phyloP scores from a whole-genome alignment of 2,329 filamentous ascomycete species.

The Talaromyces sp. region DNA sequence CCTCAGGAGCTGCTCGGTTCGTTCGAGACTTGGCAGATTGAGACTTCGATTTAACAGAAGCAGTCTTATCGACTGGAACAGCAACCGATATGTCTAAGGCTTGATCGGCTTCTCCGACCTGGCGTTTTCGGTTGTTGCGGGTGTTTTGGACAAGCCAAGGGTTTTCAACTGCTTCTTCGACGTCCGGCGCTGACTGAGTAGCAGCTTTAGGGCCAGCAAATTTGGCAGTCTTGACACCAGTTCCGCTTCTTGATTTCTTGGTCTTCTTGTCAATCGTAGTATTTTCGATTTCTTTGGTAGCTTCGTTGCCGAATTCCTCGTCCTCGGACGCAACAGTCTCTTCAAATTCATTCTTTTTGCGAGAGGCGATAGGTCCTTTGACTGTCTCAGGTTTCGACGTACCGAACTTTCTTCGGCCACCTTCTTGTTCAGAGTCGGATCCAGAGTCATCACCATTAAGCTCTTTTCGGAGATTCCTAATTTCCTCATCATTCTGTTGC shows the following conservation, averaged over 20 bases:
- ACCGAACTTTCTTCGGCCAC: constrained; percentile 55
- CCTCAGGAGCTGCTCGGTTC: constrained; percentile 11
- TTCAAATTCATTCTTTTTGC: constrained; percentile 54
- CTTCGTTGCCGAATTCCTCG: constrained; percentile 21
- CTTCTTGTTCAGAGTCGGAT: constrained; percentile 44
- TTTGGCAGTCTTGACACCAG: background rate
- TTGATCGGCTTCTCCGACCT: constrained; percentile 20
- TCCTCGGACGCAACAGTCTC: constrained; percentile 50
- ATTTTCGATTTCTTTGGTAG: background rate
- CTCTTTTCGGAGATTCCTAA: constrained; percentile 64
- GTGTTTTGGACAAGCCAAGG: constrained; percentile 32
- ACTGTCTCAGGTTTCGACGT: constrained; percentile 25
- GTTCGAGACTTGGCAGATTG: constrained; percentile 3
- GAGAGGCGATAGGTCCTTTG: constrained; percentile 22
- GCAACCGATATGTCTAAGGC: constrained; percentile 6
- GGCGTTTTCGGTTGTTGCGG: constrained; percentile 30
- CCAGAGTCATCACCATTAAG: constrained; percentile 59
- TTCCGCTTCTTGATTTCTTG: background rate
- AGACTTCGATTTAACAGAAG: constrained; percentile 8
- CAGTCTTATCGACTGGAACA: constrained; percentile 14
- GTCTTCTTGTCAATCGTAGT: background rate
- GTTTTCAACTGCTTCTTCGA: constrained; percentile 26
- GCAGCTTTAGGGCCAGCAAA: background rate
- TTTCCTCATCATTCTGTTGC: constrained; percentile 72
- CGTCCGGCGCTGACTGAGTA: constrained; percentile 6